A percentile compares a stretch with the other conserved stretches of the same genome.
These are phyloP conservation scores for Populus tomentosa DNA, from an alignment of 441 rosid genomes.

Conservation along the genomic window DNA sequence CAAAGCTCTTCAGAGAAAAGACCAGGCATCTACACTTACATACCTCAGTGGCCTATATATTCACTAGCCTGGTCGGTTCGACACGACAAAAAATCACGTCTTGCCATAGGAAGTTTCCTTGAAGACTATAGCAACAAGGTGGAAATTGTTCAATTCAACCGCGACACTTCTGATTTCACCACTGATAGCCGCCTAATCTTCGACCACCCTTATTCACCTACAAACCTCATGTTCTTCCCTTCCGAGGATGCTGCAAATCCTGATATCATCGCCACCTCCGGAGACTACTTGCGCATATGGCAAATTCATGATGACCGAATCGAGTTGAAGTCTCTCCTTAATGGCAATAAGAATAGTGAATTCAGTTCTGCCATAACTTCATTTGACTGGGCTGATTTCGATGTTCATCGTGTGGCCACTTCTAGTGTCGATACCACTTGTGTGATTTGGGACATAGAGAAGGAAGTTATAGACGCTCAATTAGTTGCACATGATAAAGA, in stretches of 20 bases:
- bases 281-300: slow-evolving; percentile 55
- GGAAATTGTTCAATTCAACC: slow-evolving; percentile 44
- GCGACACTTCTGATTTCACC: slow-evolving; percentile 30
- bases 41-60: slow-evolving; percentile 44
- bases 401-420: slow-evolving; percentile 32
- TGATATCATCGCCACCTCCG: slow-evolving; percentile 48
- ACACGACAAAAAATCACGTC: slow-evolving; percentile 32
- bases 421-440: slow-evolving; percentile 54
- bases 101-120: slow-evolving; percentile 50
- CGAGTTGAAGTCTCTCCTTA: slow-evolving; percentile 40
- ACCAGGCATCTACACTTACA: slow-evolving; percentile 38
- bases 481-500: slow-evolving; percentile 59
- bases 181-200: slow-evolving; percentile 38
- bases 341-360: slow-evolving; percentile 39
- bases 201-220: slow-evolving; percentile 57
- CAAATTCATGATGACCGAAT: slow-evolving; percentile 42
- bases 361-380: slow-evolving; percentile 49
- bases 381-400: slow-evolving; percentile 57
- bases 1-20: slow-evolving; percentile 26
- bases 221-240: slow-evolving; percentile 56
- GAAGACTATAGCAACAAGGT: slow-evolving; percentile 50
- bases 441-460: slow-evolving; percentile 51
- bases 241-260: slow-evolving; percentile 32
- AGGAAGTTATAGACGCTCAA: slow-evolving; percentile 39
- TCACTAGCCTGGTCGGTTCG: slow-evolving; percentile 54